These are phyloP conservation scores for Eucalyptus regnans DNA, from an alignment of 345 rosid species.

Conservation along the genomic window DNA sequence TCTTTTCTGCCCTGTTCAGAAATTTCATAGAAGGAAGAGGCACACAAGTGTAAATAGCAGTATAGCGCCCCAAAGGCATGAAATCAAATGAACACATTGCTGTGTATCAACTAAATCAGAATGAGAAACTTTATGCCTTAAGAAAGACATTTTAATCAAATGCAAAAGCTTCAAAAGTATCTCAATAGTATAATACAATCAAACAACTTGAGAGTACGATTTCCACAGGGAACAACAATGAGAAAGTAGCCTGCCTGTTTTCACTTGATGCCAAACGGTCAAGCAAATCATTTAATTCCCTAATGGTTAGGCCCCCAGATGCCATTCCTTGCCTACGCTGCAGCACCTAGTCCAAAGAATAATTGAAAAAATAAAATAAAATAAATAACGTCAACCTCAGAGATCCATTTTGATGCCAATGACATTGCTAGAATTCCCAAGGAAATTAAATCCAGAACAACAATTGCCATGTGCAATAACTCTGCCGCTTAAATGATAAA, in stretches of 20 bases:
- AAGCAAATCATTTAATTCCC: slow-evolving; percentile 71
- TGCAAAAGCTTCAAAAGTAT: background rate
- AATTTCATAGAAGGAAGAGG: background rate
- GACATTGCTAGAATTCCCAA: background rate
- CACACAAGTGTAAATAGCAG: background rate
- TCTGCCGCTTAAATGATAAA: background rate
- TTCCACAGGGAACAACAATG: background rate
- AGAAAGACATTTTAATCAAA: background rate
- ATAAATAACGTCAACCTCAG: background rate
- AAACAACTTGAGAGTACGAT: background rate
- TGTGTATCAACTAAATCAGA: background rate
- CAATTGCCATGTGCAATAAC: background rate
- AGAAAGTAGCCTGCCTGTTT: slow-evolving; percentile 31
- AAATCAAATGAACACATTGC: background rate
- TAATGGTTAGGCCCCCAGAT: slow-evolving; percentile 61
- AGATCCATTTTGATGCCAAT: background rate
- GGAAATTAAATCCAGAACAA: background rate
- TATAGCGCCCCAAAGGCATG: background rate
- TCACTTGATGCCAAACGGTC: slow-evolving; percentile 73
- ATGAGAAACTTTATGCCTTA: background rate
- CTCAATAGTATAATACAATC: background rate
- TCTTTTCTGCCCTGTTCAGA: slow-evolving; percentile 52
- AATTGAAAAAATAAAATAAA: background rate
- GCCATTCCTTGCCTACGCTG: slow-evolving; percentile 78
- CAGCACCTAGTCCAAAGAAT: slow-evolving; percentile 29